Conservation (phyloP, 352 stramenopile species). For the Phytophthora megakarya region DNA sequence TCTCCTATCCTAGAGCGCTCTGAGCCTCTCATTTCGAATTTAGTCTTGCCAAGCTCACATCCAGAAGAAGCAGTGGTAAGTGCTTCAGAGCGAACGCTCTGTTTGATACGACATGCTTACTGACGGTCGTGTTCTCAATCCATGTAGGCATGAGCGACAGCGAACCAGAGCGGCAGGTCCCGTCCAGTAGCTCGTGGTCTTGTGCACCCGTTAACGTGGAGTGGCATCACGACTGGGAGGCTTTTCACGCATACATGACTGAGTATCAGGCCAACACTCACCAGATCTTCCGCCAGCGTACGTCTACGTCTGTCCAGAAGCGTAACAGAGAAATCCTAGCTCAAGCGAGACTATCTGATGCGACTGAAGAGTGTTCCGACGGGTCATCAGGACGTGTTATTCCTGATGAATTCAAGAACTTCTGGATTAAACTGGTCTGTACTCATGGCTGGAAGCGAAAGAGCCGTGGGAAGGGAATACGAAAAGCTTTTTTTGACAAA, state of each 20-base stretch:
- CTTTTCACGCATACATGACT: not conserved
- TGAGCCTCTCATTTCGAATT: too few species aligned
- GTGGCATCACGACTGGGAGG: slow-evolving; percentile 3
- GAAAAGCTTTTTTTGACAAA: not conserved
- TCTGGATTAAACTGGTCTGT: slow-evolving; percentile 5
- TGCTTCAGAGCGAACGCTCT: too few species aligned
- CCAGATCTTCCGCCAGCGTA: slow-evolving; percentile 3
- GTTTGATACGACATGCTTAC: too few species aligned
- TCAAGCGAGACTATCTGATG: not conserved
- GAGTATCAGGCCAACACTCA: not conserved
- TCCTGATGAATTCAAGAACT: slow-evolving; percentile 1
- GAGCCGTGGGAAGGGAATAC: not conserved
- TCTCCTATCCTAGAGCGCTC: too few species aligned
- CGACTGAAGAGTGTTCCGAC: not conserved
- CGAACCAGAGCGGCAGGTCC: too few species aligned
- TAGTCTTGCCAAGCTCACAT: too few species aligned
- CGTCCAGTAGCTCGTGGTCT: too few species aligned
- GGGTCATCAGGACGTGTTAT: not conserved
- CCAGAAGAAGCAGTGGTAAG: too few species aligned
- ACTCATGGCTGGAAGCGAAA: slow-evolving; percentile 4
- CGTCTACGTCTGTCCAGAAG: not conserved
- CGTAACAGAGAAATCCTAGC: slow-evolving; percentile 3
- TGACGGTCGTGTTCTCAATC: too few species aligned
- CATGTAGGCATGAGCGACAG: too few species aligned
- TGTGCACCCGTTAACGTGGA: not conserved